Base-by-base conservation (phyloP, 768 basidiomycete genomes). In the Mycena galopus region DNA sequence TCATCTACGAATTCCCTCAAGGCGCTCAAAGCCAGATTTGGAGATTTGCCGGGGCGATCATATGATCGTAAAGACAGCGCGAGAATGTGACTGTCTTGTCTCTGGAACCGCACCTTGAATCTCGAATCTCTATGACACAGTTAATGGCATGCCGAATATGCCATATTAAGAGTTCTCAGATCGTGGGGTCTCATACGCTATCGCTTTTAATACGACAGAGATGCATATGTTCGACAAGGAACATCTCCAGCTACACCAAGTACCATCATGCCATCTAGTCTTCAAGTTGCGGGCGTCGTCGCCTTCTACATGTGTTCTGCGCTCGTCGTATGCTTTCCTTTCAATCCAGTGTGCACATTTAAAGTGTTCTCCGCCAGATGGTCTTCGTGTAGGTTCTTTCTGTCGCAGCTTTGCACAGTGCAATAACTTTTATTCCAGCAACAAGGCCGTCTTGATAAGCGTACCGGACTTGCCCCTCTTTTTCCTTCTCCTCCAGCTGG, bases 251-350 rank as follows among this genome's bases (percentile, higher is more conserved):
- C 59, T 21, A 3, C 56, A 57, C 16, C 23, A 3, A 5, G n/a
- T 25, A 3, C 23, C 51, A 64, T 16, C 62, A 70, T 65, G 62
- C 3, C 21, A 25, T 4, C 4, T 57, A 47, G 50, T 32, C 72
- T 87, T 67, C 85, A 91, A 79, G 90, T 94, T 56, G 90, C 91
- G 19, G 88, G 81, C n/a, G 93, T 95, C 29, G 93, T 94, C 72
- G 73, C 85, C 9, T 95, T 95, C 82, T 95, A 94, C 84, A 94
- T 95, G 93, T 80, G 81, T 25, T 88, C 93, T 3, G 93, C 93
- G 4, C 84, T 95, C 11, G 88, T 94, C 47, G 92, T 94, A 77
- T 80, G 92, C 86, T 37, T 33, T 74, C 53, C 33, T 71, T 65
- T n/a, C 42, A 42, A 65, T 42, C 10, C 14, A 62, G 5, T 47